Base-by-base conservation (phyloP, 2,329 filamentous ascomycete genomes). In the Penicillium italicum region DNA sequence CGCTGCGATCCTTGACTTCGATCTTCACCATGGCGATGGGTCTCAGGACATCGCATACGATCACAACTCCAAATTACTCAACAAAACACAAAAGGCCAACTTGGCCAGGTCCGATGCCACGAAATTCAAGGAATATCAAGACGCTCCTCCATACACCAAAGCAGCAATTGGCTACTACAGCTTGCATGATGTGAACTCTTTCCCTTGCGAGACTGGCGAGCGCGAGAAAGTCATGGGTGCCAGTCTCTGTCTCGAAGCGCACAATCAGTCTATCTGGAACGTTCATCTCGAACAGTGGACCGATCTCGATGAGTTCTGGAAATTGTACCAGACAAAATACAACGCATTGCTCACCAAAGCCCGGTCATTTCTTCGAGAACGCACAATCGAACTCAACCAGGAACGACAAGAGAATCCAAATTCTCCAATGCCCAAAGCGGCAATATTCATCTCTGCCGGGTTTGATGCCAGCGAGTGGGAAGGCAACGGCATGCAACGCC, bases 381-480 rank as follows among this genome's bases (percentile, higher is more conserved):
- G 97, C 64, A 86, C 90, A 0, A 80, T 85, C 41, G 83, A 84
- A 30, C 75, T 94, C 12, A 79, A 77, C 10, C 76, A 79, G 18
- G 77, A 81, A 0, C 76, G 11, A 79, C 77, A 10, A 76, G 78
- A 24, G 77, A 81, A 1, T 75, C 81, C 10, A 81, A 79, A 48
- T 82, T 84, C 37, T 3, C 81, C 85, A 33, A 77, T 77, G 24
- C 88, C 91, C 4, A 93, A 88, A 66, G 90, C 89, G 2, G 93
- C 90, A 33, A 91, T 99, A 43, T 99, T 99, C 75, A 77, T 99
- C 47, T 97, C 93, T 43, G 92, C 94, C 2, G 95, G 94, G 0
- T 99, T 99, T 62, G 94, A 99, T 74, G 94, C 94, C 3, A 97
- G 92, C 69, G 91, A 99, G 70, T 95, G 90, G 86, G 94, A 99